These are phyloP conservation scores for Coniferiporia sulphurascens DNA, from an alignment of 1,284 basidiomycete species.

Conservation along the genomic window DNA sequence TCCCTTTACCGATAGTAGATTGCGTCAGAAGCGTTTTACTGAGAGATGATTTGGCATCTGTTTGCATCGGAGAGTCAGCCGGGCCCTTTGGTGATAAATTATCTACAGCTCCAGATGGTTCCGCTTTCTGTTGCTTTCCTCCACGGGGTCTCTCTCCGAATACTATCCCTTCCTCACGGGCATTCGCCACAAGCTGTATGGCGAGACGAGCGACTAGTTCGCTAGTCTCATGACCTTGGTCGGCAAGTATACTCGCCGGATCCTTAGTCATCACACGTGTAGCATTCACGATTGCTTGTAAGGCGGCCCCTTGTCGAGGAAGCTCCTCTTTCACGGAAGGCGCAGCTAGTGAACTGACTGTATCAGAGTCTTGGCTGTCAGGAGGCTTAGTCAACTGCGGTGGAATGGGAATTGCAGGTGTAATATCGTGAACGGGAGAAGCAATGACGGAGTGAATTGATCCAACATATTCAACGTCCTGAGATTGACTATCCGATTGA, in stretches of 20 bases:
- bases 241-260: slow-evolving; percentile 67
- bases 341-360: slow-evolving; percentile 14
- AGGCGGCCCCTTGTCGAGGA: slow-evolving; percentile 49
- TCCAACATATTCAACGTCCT: slow-evolving; percentile 22
- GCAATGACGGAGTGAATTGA: slow-evolving; percentile 34
- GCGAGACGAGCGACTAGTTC: slow-evolving; percentile 63
- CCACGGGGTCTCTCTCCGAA: slow-evolving; percentile 51
- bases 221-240: slow-evolving; percentile 58
- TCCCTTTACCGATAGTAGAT: neutral
- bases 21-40: slow-evolving; percentile 28
- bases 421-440: slow-evolving; percentile 24
- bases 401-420: slow-evolving; percentile 21
- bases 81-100: slow-evolving; percentile 18
- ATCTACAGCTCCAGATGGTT: slow-evolving; percentile 19
- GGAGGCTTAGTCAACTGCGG: slow-evolving; percentile 20
- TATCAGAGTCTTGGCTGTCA: slow-evolving; percentile 20
- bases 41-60: slow-evolving; percentile 22
- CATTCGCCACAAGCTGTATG: slow-evolving; percentile 64
- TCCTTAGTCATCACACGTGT: slow-evolving; percentile 87
- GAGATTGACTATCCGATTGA: slow-evolving; percentile 9
- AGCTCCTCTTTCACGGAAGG: slow-evolving; percentile 8
- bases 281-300: slow-evolving; percentile 77
- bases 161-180: slow-evolving; percentile 61
- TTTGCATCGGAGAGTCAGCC: slow-evolving; percentile 17
- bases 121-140: slow-evolving; percentile 32